These are phyloP conservation scores for Sphaerulina musiva DNA, from an alignment of 2,329 filamentous ascomycete species.

Conservation along the genomic window DNA sequence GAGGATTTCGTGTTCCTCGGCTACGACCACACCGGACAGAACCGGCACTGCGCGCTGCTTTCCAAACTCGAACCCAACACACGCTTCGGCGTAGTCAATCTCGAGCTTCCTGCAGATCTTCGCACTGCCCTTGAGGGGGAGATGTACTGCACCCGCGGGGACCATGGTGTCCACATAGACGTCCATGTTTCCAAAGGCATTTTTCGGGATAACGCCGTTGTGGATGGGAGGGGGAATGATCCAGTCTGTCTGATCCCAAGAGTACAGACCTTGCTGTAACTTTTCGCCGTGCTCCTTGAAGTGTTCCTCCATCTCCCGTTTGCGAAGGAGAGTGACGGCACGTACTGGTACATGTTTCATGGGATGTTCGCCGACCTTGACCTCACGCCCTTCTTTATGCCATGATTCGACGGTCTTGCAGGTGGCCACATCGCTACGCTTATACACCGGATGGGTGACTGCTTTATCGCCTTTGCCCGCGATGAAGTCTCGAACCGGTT, in stretches of 20 bases:
- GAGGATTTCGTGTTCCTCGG: constrained; percentile 66
- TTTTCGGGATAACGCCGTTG: constrained; percentile 84
- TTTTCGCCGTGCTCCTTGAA: constrained; percentile 75
- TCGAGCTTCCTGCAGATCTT: constrained; percentile 76
- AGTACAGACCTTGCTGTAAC: constrained; percentile 78
- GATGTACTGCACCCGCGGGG: constrained; percentile 73
- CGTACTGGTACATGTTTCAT: constrained; percentile 85
- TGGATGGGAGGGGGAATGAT: constrained; percentile 80
- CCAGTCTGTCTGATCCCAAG: constrained; percentile 81
- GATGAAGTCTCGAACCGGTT: constrained; percentile 67
- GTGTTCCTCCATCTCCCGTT: constrained; percentile 81
- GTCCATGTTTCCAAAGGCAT: constrained; percentile 93
- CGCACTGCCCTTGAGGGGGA: constrained; percentile 69
- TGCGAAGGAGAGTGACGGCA: constrained; percentile 79
- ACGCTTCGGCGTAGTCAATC: constrained; percentile 88
- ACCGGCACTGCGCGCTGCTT: constrained; percentile 90
- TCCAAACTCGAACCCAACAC: constrained; percentile 94
- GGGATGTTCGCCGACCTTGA: constrained; percentile 62
- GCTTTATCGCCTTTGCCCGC: constrained; percentile 66
- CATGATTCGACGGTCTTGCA: constrained; percentile 93
- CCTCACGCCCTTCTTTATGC: constrained; percentile 89
- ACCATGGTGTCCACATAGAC: constrained; percentile 93
- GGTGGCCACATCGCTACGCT: constrained; percentile 68
- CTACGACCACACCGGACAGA: constrained; percentile 82
- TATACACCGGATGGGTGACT: constrained; percentile 74